These are phyloP conservation scores for Filobasidium wieringae DNA, from an alignment of 768 basidiomycete genomes.

Conservation along the genomic window DNA sequence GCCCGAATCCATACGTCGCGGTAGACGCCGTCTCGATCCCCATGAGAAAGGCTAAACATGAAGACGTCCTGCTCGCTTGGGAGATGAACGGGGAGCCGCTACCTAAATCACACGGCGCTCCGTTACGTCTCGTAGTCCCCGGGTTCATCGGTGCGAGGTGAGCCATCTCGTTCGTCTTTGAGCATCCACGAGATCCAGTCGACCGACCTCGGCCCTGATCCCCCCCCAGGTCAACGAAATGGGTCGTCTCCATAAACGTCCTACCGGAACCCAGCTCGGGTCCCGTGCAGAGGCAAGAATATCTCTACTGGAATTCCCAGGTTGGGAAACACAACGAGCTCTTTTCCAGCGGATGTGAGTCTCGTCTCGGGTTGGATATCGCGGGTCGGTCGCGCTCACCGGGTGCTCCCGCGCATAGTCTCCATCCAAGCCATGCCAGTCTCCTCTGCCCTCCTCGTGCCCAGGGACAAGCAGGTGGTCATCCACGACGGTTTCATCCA, in stretches of 20 bases:
- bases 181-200: neutral
- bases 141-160: constrained; percentile 48
- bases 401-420: no score
- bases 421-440: constrained; percentile 53
- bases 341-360: constrained; percentile 53
- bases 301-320: constrained; percentile 48
- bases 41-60: constrained; percentile 44
- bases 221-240: constrained; percentile 44
- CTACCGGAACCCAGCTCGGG: constrained; percentile 45
- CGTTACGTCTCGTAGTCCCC: constrained; percentile 46
- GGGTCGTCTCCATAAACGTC: constrained; percentile 49
- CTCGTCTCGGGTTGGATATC: no score
- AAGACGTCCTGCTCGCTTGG: constrained; percentile 49
- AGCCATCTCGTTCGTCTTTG: no score
- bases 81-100: constrained; percentile 48
- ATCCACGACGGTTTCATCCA: constrained; percentile 44
- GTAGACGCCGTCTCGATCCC: constrained; percentile 43
- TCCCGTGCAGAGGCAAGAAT: constrained; percentile 49
- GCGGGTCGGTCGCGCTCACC: no score
- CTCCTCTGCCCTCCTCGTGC: constrained; percentile 48
- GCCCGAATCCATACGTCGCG: neutral
- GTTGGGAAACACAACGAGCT: constrained; percentile 38
- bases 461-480: constrained; percentile 44
- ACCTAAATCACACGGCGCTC: constrained; percentile 47
- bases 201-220: neutral